These are phyloP conservation scores for Herpetospermum pedunculosum DNA, from an alignment of 306 rosid species.

Conservation along the genomic window DNA sequence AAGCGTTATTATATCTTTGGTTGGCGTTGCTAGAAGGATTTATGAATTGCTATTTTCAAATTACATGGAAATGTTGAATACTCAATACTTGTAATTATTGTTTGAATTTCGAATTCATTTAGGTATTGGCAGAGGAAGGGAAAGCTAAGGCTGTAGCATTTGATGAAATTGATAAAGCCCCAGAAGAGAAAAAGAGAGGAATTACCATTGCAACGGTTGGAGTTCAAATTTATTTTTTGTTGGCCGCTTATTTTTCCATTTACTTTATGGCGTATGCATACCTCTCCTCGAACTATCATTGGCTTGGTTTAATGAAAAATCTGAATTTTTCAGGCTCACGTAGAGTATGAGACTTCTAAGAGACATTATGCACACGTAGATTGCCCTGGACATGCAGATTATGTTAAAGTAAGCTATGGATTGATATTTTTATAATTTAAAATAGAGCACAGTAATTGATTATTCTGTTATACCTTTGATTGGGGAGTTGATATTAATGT, in stretches of 20 bases:
- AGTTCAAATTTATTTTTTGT: neutral
- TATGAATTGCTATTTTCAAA: neutral
- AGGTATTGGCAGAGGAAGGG: slow-evolving; percentile 90
- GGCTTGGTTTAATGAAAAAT: neutral
- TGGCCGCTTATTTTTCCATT: neutral
- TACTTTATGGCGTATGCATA: neutral
- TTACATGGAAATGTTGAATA: neutral
- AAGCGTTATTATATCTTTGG: neutral
- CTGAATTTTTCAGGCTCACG: slow-evolving; percentile 60
- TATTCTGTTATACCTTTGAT: neutral
- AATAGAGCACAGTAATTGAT: neutral
- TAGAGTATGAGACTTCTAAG: slow-evolving; percentile 75
- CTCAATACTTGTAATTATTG: slow-evolving; percentile 1
- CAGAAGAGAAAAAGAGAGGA: slow-evolving; percentile 95
- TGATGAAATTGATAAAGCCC: slow-evolving; percentile 94
- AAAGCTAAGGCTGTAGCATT: slow-evolving; percentile 87
- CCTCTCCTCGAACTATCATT: neutral
- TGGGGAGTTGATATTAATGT: neutral
- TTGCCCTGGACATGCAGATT: slow-evolving; percentile 98
- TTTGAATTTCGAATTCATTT: slow-evolving; percentile 1
- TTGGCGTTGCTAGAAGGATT: neutral
- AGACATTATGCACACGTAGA: slow-evolving; percentile 95
- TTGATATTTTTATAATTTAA: neutral
- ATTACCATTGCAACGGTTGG: slow-evolving; percentile 89
- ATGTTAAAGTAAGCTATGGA: slow-evolving; percentile 64